Base-by-base conservation (phyloP, 2,329 filamentous ascomycete genomes). In the Annulohypoxylon truncatum region DNA sequence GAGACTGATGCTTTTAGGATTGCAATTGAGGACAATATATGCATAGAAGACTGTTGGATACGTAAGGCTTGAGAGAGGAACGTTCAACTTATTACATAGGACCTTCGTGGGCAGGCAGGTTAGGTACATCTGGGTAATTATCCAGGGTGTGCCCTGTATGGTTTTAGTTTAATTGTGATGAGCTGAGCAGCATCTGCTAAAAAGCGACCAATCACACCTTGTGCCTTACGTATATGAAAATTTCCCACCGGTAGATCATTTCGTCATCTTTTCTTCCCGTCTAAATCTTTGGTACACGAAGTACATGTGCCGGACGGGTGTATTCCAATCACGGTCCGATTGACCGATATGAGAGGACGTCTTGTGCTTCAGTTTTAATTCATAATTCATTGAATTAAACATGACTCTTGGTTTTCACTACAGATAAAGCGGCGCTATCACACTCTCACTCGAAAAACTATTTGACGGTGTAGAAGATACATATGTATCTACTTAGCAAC, bases 161-260 rank as follows among this genome's bases (percentile, higher is more conserved):
- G 40, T 46, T 35, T n/a, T 13, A 26, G n/a, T 62, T 62, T 55
- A 61, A 68, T 68, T 68, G 58, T 26, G 66, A 68, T 68, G 44
- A 53, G 62, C 66, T 61, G 58, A 53, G 20, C 28, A 55, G 22
- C 35, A 54, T 57, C 47, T 47, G n/a, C 18, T 38, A 22, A 29
- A 42, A 53, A 33, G n/a, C 26, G 18, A 15, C 59, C 63, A 68
- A 68, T 68, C 22, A 55, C 18, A 44, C 3, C 8, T 18, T 26
- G 24, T 52, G 63, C 46, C 47, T 60, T 57, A 20, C 20, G 28
- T 15, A 28, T 15, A 53, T 62, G 33, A 47, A 61, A 64, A 69
- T 58, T 55, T 62, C 54, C 54, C 31, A 38, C 50, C n/a, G 33
- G 63, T 46, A 50, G 66, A 65, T 65, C 63, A 64, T 59, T 64